A percentile compares a stretch with the other conserved stretches of the same genome.
Evolutionary conservation across 2,329 filamentous ascomycete genomes (phyloP).

Genomic region (Cercospora janseana): DNA sequence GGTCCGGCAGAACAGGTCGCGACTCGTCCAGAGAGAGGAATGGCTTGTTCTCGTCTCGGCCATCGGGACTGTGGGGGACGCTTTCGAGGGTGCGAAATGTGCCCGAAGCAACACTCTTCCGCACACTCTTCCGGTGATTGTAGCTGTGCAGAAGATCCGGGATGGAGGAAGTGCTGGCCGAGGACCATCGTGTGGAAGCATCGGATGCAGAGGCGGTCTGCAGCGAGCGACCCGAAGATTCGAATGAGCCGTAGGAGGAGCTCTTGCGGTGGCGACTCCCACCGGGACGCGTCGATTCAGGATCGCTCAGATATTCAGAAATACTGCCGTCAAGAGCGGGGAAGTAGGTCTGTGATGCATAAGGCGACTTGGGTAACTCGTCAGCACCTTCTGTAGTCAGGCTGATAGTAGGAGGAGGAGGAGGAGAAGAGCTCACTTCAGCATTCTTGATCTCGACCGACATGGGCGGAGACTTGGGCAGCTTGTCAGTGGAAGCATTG

Average conservation of each 20-base stretch:
- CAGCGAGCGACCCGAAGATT: slow-evolving; percentile 26
- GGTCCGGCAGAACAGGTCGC: slow-evolving; percentile 8
- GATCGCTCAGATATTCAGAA: slow-evolving; percentile 31
- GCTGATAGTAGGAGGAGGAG: slow-evolving; percentile 24
- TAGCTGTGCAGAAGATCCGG: slow-evolving; percentile 34
- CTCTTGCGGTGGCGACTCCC: slow-evolving; percentile 30
- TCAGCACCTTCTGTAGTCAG: slow-evolving; percentile 16
- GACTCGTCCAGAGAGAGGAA: neutral
- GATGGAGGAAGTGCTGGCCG: slow-evolving; percentile 31
- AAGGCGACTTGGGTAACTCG: slow-evolving; percentile 16
- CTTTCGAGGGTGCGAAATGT: slow-evolving; percentile 29
- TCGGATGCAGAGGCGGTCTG: slow-evolving; percentile 19
- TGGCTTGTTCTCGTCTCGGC: slow-evolving; percentile 7
- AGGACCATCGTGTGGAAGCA: slow-evolving; percentile 32
- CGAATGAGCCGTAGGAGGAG: slow-evolving; percentile 32
- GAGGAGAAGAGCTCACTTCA: slow-evolving; percentile 18
- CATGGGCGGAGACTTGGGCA: slow-evolving; percentile 15
- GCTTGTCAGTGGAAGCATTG: slow-evolving; percentile 24
- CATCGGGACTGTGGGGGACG: slow-evolving; percentile 28
- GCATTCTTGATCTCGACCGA: slow-evolving; percentile 13
- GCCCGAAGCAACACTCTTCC: slow-evolving; percentile 11
- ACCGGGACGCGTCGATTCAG: slow-evolving; percentile 26
- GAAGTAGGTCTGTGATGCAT: slow-evolving; percentile 20
- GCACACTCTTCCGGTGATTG: slow-evolving; percentile 21
- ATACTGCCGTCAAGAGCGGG: slow-evolving; percentile 23